These are phyloP conservation scores for Melanomma pulvis-pyrius DNA, from an alignment of 495 filamentous ascomycete genomes.

Conservation along the genomic window DNA sequence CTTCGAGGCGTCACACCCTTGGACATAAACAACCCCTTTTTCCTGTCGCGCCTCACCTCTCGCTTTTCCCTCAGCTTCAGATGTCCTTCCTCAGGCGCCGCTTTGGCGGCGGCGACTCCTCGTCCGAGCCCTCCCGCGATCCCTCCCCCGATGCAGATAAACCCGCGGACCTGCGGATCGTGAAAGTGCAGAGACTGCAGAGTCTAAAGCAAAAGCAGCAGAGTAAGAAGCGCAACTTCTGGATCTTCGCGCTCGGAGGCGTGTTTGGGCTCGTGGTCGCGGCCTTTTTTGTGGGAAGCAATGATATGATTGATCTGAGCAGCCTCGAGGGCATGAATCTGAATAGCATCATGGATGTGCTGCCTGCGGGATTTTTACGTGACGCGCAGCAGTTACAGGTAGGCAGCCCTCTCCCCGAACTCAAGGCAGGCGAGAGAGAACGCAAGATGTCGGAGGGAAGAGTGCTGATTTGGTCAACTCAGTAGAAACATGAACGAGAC, in stretches of 20 bases:
- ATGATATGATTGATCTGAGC: constrained; percentile 80
- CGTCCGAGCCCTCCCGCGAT: constrained; percentile 22
- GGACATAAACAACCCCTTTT: background rate
- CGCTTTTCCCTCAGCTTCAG: background rate
- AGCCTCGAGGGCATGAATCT: constrained; percentile 78
- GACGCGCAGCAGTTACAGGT: constrained; percentile 85
- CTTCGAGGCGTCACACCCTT: background rate
- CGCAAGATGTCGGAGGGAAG: background rate
- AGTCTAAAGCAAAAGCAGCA: constrained; percentile 56
- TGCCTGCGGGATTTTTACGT: constrained; percentile 77
- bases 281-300: constrained; percentile 79
- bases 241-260: constrained; percentile 82
- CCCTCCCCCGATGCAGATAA: constrained; percentile 27
- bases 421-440: background rate
- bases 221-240: constrained; percentile 57
- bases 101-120: constrained; percentile 32
- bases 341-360: constrained; percentile 76
- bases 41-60: background rate
- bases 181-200: constrained; percentile 44
- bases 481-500: constrained; percentile 78
- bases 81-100: constrained; percentile 46
- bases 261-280: constrained; percentile 81
- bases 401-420: constrained; percentile 28
- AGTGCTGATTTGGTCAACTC: constrained; percentile 30
- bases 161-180: constrained; percentile 36